Base-by-base conservation (phyloP, 208 protist genomes). In the Trypanosomatidae sp. region DNA sequence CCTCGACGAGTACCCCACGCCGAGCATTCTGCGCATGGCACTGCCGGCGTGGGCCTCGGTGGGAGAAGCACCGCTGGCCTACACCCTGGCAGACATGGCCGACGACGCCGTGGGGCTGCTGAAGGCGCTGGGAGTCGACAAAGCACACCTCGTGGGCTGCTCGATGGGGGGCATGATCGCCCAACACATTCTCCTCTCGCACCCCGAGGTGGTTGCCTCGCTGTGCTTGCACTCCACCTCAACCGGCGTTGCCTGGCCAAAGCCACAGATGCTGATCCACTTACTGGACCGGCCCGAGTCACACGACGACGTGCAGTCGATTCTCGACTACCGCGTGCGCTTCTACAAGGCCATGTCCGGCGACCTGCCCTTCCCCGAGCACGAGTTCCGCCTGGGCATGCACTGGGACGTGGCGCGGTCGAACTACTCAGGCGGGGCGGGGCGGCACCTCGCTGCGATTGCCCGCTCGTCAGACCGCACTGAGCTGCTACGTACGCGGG, bases 131-230 rank as follows among this genome's bases (percentile, higher is more conserved):
- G 56, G 79, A 19, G 74, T 93, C 47, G 8, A 41, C 1, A 49
- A 60, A 43, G 89, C 87, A 0, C 91, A 95, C 68, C 53, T 95
- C 13, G 82, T 95, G 8, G 91, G 91, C 33, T 86, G 91, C 52
- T 89, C 82, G 53, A 95, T 95, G 91, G 91, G 91, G 3, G 91
- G 91, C 33, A 89, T 91, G 82, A 92, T n/a, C n/a, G n/a, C n/a
- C n/a, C n/a, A n/a, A n/a, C n/a, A n/a, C n/a, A n/a, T n/a, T n/a
- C n/a, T 66, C 3, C 69, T 95, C 33, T 56, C 83, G 12, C 84
- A 86, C 22, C 86, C 86, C 5, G 70, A 82, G 28, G 71, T 86
- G 22, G 82, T 93, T 3, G 58, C 83, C 33, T 88, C 79, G 41
- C 53, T 95, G 15, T 92, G 81, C 67, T 53, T 93, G 62, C 92